Base-by-base conservation (phyloP, 352 stramenopile species). In the Pythium rhizo-oryzae region DNA sequence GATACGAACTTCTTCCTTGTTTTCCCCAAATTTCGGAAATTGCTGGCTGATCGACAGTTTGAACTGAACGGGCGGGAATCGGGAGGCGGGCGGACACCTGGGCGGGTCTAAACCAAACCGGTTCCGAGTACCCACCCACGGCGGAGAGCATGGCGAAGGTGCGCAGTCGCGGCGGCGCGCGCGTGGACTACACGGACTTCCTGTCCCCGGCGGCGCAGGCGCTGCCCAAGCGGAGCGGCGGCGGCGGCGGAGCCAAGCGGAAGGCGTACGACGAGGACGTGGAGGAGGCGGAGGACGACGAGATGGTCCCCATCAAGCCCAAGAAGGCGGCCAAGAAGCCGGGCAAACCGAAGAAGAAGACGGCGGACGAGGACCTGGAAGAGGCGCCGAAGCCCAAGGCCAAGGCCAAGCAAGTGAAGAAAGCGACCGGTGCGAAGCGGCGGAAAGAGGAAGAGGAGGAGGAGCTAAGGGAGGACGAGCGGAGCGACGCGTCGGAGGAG, bases 141-240 rank as follows among this genome's bases (percentile, higher is more conserved):
- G 55, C 23, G 12, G 43, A 59, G 41, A 60, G 2, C 28, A 81
- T 81, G 78, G 71, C 49, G 24, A 64, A 78, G 67, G 78, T 71
- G 67, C 74, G 78, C 65, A 72, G 52, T 64, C 69, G 61, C 37
- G 56, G 52, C 24, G 64, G 76, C 37, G 64, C 56, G 65, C 62
- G 63, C 23, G 71, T 78, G 28, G 78, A 84, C 60, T 83, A 84
- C 74, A 76, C 78, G 46, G 76, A 84, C 60, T 70, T 81, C 47
- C 64, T 80, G 54, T 69, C 60, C 46, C 39, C 63, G 7, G 49
- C 43, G 55, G 70, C 37, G 59, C 76, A 73, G 70, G 56, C 43
- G 62, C 64, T 70, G 24, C 61, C 65, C 35, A 18, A 21, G 46
- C 59, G 55, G 54, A 51, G n/a, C 56, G 68, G 75, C 44, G 70